Evolutionary conservation across 2,329 filamentous ascomycete species (phyloP), one percentile per base, ranked within the genome.

Genomic region (Ophiostoma fasciatum): DNA sequence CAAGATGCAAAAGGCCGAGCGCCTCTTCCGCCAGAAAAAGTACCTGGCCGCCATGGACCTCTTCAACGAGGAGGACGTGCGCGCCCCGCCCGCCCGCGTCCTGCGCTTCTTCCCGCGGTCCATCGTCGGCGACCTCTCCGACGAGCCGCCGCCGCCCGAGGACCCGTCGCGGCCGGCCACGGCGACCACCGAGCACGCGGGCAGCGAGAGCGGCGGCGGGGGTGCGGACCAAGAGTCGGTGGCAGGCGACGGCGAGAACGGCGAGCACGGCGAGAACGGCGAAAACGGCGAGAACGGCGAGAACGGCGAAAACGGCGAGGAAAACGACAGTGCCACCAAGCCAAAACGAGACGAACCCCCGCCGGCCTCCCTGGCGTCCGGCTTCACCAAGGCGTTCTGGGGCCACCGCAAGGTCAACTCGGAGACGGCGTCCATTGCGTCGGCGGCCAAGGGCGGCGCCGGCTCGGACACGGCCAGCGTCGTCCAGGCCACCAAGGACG

Each of bases 1-100:
- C 48, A 92, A 88, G 59, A 90, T 93, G 62, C 69, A 81, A 46
- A 98, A 98, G 54, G 90, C 88, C 0, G 83, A 93, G 53, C 61
- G 66, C 12, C 61, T 96, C 5, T 98, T 98, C 49, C 74, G 76
- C 40, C 66, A 82, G 46, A 80, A 77, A 47, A 92, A 81, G 51
- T 98, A 87, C 51, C 71, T 78, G 27, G 78, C 85, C 33, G 79
- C 88, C 1, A 70, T 98, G 60, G 87, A 96, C 47, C 60, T 98
- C 2, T 96, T 96, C 58, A 75, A 74, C 36, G 71, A 74, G 46
- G 82, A 82, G 4, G 80, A 90, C 36, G 84, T 94, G 3, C 76
- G 83, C 47, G 87, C 90, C 0, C 83, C 90, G 1, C 88, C 90
- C 0, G 84, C 92, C 52, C 70, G 82, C 34, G 90, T 96, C 4